Evolutionary conservation across 768 basidiomycete species (phyloP), one percentile per base, ranked within the genome.

Genomic region (Suillus placidus): DNA sequence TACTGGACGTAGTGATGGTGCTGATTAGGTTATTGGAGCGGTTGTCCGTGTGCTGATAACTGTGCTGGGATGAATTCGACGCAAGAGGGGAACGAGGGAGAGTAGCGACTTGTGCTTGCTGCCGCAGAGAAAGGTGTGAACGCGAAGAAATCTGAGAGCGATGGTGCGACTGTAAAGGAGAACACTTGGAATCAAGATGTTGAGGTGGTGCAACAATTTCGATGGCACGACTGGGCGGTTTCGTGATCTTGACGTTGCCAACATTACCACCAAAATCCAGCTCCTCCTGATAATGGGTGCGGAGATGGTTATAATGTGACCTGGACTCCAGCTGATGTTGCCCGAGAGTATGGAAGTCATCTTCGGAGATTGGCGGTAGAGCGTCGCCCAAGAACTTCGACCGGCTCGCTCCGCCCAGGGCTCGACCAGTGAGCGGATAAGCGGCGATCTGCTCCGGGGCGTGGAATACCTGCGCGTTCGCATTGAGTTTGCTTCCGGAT

Each of bases 261-360:
- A 42, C n/a, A 10, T 60, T 9, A 9, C 65, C 45, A 7, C 37
- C 37, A 51, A 52, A 55, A 4, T 66, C 38, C 35, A 45, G 40
- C 55, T 54, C 30, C 6, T 10, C 30, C 20, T 65, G 64, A 20
- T 47, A 47, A 14, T 20, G 26, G 32, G 64, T 67, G 61, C 52
- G 64, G 37, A 62, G 38, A 23, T 49, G 49, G 18, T 61, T 57
- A 43, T 60, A 23, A 32, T 60, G 42, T 6, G 65, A 65, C 20
- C 47, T 49, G 16, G 71, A 64, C 58, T 58, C 58, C 40, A 42
- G 62, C 12, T 64, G 43, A 1, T 56, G 49, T 57, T 70, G 68
- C 8, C 67, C 58, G 67, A 72, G 69, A 14, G 75, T 69, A 60
- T 78, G 78, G 64, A 81, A 78, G 23, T 79, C 77, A 42, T 79